Percentiles rank a stretch among this genome's conserved stretches.
phyloP scores from a whole-genome alignment of 2,329 filamentous ascomycete species.

The Pseudocercospora vitis region DNA sequence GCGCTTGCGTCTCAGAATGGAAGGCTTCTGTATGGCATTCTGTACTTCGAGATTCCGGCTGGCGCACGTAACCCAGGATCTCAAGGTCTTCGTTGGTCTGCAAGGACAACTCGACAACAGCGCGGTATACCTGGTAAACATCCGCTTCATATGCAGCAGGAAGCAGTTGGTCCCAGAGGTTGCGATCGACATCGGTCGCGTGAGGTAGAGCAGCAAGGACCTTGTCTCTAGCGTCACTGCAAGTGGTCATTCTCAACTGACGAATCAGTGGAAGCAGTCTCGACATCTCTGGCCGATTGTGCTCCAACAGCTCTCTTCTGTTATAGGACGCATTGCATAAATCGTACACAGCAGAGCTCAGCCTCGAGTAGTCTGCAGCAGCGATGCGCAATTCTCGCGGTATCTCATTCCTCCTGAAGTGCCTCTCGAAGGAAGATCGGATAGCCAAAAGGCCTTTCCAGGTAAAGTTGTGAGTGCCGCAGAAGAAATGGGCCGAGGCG shows the following conservation, averaged over 20 bases:
- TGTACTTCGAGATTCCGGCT: too few relatives aligned
- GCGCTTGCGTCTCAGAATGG: too few relatives aligned
- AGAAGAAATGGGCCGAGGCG: not conserved
- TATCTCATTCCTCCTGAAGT: too few relatives aligned
- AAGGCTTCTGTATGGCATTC: too few relatives aligned
- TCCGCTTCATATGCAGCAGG: not conserved
- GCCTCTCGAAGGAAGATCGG: not conserved
- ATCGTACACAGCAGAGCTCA: not conserved
- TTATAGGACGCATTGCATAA: not conserved
- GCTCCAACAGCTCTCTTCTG: not conserved
- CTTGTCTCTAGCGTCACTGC: constrained; percentile 5
- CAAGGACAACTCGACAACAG: too few relatives aligned
- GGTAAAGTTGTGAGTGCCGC: not conserved
- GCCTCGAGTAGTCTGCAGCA: not conserved
- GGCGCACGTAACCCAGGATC: too few relatives aligned
- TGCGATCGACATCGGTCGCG: not conserved
- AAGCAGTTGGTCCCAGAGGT: not conserved
- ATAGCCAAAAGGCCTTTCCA: not conserved
- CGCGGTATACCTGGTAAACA: too few relatives aligned
- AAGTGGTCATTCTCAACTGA: not conserved
- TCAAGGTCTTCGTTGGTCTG: too few relatives aligned
- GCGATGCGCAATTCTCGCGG: too few relatives aligned
- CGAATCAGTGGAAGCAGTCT: constrained; percentile 1
- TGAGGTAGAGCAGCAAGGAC: constrained; percentile 6
- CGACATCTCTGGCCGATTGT: not conserved